Evolutionary conservation across 2,329 filamentous ascomycete species (phyloP).

Genomic region (Fusarium foetens): DNA sequence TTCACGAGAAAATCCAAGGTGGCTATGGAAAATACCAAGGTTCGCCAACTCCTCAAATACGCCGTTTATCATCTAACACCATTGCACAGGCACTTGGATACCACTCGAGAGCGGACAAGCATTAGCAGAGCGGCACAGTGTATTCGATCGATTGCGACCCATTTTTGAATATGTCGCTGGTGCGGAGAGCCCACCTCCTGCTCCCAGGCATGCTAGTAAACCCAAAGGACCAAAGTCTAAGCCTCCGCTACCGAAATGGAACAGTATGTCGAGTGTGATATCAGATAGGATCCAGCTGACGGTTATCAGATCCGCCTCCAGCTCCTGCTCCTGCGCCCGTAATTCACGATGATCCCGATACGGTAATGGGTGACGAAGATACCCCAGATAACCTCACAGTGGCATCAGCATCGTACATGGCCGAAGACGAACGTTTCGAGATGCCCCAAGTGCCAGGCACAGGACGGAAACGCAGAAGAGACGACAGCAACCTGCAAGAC

Average conservation of each 20-base stretch:
- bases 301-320: slow-evolving; percentile 33
- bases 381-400: slow-evolving; percentile 86
- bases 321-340: slow-evolving; percentile 39
- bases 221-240: slow-evolving; percentile 75
- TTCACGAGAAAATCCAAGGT: slow-evolving; percentile 97
- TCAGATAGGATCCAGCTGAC: slow-evolving; percentile 13
- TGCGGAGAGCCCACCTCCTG: slow-evolving; percentile 88
- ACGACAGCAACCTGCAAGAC: slow-evolving; percentile 67
- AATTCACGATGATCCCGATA: slow-evolving; percentile 68
- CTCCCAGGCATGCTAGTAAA: slow-evolving; percentile 90
- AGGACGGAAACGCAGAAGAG: slow-evolving; percentile 80
- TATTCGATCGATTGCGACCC: slow-evolving; percentile 81
- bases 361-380: slow-evolving; percentile 77
- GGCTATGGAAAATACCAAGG: slow-evolving; percentile 99
- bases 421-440: slow-evolving; percentile 82
- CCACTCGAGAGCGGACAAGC: slow-evolving; percentile 82
- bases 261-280: slow-evolving; percentile 39
- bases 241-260: slow-evolving; percentile 68
- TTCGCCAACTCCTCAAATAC: slow-evolving; percentile 49
- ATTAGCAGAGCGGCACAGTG: slow-evolving; percentile 86
- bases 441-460: slow-evolving; percentile 71
- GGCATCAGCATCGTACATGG: slow-evolving; percentile 84
- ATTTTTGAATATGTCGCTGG: slow-evolving; percentile 93
- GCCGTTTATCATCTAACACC: slow-evolving; percentile 9
- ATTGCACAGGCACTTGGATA: slow-evolving; percentile 85